These are phyloP conservation scores for Withania somnifera DNA, from an alignment of 305 asterid genomes.

Conservation along the genomic window DNA sequence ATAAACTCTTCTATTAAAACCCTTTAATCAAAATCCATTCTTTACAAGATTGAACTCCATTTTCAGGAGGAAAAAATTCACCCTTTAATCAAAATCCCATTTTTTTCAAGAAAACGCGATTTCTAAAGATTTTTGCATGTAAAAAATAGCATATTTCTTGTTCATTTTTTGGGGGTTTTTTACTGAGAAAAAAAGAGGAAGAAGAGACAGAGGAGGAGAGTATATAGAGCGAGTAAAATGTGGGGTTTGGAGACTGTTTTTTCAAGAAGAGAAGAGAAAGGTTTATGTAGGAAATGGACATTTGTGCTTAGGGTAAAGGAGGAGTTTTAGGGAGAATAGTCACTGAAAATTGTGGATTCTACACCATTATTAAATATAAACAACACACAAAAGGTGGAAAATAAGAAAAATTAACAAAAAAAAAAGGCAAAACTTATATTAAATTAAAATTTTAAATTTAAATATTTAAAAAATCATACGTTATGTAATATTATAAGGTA, in stretches of 20 bases:
- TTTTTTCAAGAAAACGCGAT: constrained; percentile 14
- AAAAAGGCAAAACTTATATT: no score
- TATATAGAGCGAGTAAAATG: not conserved
- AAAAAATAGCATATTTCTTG: constrained; percentile 11
- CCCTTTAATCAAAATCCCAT: constrained; percentile 23
- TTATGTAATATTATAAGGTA: no score
- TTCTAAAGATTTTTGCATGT: constrained; percentile 12
- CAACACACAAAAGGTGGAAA: not conserved
- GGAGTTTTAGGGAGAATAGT: constrained; percentile 20
- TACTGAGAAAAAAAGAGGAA: constrained; percentile 1
- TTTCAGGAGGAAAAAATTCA: constrained; percentile 22
- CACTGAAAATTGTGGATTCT: not conserved
- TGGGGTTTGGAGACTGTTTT: constrained; percentile 20
- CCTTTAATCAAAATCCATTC: constrained; percentile 26
- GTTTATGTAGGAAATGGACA: constrained; percentile 42
- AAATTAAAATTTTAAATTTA: not conserved
- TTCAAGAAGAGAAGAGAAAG: constrained; percentile 20
- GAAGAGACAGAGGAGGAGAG: not conserved
- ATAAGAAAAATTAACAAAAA: no score
- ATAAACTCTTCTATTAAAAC: not conserved
- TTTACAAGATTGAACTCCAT: not conserved
- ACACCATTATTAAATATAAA: not conserved
- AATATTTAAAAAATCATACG: not conserved
- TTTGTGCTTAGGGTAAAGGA: constrained; percentile 55
- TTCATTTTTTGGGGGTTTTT: constrained; percentile 10